Base-by-base conservation (phyloP, 352 stramenopile species). In the Phytophthora lateralis region DNA sequence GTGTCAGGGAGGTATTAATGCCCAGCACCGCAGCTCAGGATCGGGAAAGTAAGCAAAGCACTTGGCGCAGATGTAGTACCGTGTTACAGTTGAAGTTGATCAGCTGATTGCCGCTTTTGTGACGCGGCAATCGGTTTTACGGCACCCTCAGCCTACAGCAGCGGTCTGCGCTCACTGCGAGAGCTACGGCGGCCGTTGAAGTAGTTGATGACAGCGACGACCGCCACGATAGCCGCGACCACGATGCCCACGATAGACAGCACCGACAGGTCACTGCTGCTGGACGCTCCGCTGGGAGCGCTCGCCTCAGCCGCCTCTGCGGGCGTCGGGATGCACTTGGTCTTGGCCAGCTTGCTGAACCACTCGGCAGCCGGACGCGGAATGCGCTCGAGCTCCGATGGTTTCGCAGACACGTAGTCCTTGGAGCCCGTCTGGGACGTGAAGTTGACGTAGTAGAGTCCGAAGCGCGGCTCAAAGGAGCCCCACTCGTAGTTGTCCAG, bases 401-500 rank as follows among this genome's bases (percentile, higher is more conserved):
- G 30, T 43, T 69, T 66, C 21, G 65, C 59, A n/a, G 41, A 62
- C 29, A 64, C 59, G 18, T 58, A 61, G 44, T 69, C 58, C 30
- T 64, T 64, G 26, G 48, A 62, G 37, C 60, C 65, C 3, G 65
- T 69, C 49, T 73, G 54, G 14, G 59, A 38, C 20, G 76, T 78
- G 49, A 77, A 85, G 43, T 81, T 70, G 44, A 85, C 71, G 63
- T 85, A 77, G 44, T 82, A 82, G 7, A 85, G 57, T 0, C 76
- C 76, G 38, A 81, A 85, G 45, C 76, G 73, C 6, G 73, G 71
- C 41, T 79, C 66, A 53, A 80, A 88, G 20, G 76, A 87, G 4
- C 92, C 76, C 96, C 96, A 99, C 66, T 99, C 95, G 71, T 97
- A 98, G 63, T 98, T 98, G 69, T 98, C 94, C 48, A 98, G 65